Percentiles rank a stretch among this genome's conserved stretches.
These are phyloP conservation scores for Boletus bicolor DNA, from an alignment of 768 basidiomycete genomes.

Conservation along the genomic window DNA sequence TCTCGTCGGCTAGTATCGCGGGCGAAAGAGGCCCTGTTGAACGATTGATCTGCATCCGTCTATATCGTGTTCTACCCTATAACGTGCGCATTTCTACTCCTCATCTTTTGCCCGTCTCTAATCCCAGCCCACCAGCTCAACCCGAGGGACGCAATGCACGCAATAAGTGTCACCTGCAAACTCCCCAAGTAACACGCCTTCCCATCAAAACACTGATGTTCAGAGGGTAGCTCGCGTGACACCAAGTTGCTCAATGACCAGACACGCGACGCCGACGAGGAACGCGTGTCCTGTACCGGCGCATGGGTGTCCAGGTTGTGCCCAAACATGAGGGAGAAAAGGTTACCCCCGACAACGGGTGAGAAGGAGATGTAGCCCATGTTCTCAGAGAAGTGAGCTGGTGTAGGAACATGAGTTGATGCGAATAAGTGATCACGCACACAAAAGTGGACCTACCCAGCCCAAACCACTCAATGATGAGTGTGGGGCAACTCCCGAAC, in stretches of 20 bases:
- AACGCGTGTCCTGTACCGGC: constrained; percentile 5
- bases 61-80: not conserved
- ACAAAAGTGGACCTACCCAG: too few relatives aligned
- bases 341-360: too few relatives aligned
- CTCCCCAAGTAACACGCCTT: constrained; percentile 58
- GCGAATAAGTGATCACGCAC: too few relatives aligned
- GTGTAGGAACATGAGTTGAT: too few relatives aligned
- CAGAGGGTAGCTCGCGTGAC: constrained; percentile 23
- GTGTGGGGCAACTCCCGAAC: too few relatives aligned
- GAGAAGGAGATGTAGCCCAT: too few relatives aligned
- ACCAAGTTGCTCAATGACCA: not conserved
- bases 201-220: constrained; percentile 56
- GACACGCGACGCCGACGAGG: not conserved
- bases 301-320: constrained; percentile 38
- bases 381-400: too few relatives aligned
- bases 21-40: not conserved
- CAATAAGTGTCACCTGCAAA: constrained; percentile 44
- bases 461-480: too few relatives aligned
- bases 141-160: constrained; percentile 36
- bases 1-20: too few relatives aligned
- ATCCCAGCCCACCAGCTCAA: constrained; percentile 38
- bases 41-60: not conserved
- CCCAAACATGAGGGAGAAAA: too few relatives aligned
- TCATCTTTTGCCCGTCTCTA: constrained; percentile 26
- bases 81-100: not conserved